Percentiles rank a stretch among this genome's conserved stretches.
These are phyloP conservation scores for Gossypium davidsonii DNA, from an alignment of 441 rosid species.

Conservation along the genomic window DNA sequence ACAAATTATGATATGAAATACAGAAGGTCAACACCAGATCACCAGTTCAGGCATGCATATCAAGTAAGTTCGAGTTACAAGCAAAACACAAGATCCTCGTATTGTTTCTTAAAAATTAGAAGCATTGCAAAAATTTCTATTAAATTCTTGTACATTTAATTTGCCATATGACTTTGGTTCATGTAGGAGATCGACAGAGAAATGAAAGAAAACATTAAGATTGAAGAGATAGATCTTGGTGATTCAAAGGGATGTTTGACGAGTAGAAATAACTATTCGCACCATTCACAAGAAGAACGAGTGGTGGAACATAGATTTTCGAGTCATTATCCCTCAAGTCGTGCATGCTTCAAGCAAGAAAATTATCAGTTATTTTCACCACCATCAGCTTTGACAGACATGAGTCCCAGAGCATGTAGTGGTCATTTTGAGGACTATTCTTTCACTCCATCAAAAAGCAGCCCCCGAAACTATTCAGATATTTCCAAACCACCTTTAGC, in stretches of 20 bases:
- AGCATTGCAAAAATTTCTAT: not conserved
- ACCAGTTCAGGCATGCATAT: constrained; percentile 23
- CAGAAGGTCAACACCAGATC: constrained; percentile 47
- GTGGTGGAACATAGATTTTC: constrained; percentile 31
- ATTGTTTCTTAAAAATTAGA: too few relatives aligned
- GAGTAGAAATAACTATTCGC: constrained; percentile 38
- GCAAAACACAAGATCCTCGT: not conserved
- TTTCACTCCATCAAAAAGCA: constrained; percentile 47
- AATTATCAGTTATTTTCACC: constrained; percentile 43
- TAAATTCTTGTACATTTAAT: not conserved
- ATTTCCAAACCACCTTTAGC: constrained; percentile 35
- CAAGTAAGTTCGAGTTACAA: constrained; percentile 32
- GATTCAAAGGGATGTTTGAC: constrained; percentile 34
- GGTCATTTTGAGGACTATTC: constrained; percentile 66
- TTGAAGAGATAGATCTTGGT: constrained; percentile 68
- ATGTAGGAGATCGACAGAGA: constrained; percentile 44
- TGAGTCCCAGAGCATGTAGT: constrained; percentile 64
- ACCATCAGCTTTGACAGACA: constrained; percentile 60
- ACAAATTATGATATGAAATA: not conserved
- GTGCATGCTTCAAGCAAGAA: constrained; percentile 25
- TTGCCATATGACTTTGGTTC: not conserved
- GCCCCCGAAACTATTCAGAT: constrained; percentile 44
- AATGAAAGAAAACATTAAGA: constrained; percentile 68
- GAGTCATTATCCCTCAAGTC: constrained; percentile 20
- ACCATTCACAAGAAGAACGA: constrained; percentile 23